These are phyloP conservation scores for Sporothrix phasma DNA, from an alignment of 2,329 filamentous ascomycete species.

Conservation along the genomic window DNA sequence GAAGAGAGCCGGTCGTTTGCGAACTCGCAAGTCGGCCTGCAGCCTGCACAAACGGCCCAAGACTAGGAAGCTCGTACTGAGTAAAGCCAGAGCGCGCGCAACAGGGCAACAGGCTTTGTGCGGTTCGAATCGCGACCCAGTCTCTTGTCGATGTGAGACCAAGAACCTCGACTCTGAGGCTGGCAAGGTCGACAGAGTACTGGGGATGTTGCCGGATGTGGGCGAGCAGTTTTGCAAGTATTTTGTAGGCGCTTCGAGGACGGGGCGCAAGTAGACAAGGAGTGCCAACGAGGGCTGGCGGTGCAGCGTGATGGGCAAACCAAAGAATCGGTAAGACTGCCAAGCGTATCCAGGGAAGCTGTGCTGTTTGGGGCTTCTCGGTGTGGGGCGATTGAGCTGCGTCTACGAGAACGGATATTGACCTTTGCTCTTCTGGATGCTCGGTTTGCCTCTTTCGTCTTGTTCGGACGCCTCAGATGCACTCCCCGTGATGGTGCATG, in stretches of 20 bases:
- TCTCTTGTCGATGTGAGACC: neutral
- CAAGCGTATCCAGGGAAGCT: neutral
- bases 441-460: neutral
- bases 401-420: neutral
- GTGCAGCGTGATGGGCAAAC: neutral
- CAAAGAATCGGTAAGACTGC: neutral
- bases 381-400: neutral
- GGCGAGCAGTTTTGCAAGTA: too few species aligned
- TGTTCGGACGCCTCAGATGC: slow-evolving; percentile 8
- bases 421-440: neutral
- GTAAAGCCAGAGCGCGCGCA: slow-evolving; percentile 14
- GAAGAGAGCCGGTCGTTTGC: neutral
- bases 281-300: neutral
- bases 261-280: neutral
- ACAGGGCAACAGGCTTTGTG: too few species aligned
- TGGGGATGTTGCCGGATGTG: neutral
- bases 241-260: too few species aligned
- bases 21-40: neutral
- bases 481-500: slow-evolving; percentile 15
- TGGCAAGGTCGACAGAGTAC: neutral
- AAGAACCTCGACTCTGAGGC: neutral
- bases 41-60: slow-evolving; percentile 9
- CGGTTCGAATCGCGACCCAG: neutral
- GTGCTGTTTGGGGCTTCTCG: neutral
- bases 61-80: too few species aligned